A percentile compares a stretch with the other conserved stretches of the same genome.
phyloP scores from a whole-genome alignment of 371 early-diverging fungal genomes.

The Mucor indicus region DNA sequence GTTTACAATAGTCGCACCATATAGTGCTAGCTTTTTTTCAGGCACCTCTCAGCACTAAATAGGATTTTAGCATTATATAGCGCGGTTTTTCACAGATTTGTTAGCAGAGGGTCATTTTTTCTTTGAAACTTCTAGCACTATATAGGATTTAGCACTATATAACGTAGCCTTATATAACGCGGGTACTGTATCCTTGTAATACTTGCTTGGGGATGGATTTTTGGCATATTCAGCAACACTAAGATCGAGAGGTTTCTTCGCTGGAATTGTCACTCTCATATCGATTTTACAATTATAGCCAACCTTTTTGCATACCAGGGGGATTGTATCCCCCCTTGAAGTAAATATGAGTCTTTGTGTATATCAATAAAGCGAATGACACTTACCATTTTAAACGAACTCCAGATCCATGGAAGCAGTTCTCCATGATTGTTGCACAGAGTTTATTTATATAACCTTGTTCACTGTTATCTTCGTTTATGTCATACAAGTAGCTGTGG shows the following conservation, averaged over 20 bases:
- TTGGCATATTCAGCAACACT: slow-evolving; percentile 9
- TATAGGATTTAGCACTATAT: no score
- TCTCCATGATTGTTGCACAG: slow-evolving; percentile 4
- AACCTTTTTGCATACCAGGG: slow-evolving; percentile 5
- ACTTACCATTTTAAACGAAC: slow-evolving; percentile 6
- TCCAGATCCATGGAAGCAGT: slow-evolving; percentile 1
- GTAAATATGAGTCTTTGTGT: slow-evolving; percentile 1
- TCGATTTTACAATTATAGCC: slow-evolving; percentile 3
- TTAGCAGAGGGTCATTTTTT: no score
- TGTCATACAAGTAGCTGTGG: not conserved
- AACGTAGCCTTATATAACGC: no score
- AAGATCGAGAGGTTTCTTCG: not conserved
- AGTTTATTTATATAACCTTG: slow-evolving; percentile 4
- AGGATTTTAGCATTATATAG: no score
- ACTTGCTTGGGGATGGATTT: not conserved
- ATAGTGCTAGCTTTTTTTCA: no score
- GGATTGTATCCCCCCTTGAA: slow-evolving; percentile 8
- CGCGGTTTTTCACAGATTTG: no score
- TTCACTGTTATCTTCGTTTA: slow-evolving; percentile 6
- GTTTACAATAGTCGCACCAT: no score
- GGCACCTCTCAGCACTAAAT: no score
- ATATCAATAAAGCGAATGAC: slow-evolving; percentile 1
- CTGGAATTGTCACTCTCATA: slow-evolving; percentile 3
- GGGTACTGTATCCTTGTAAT: slow-evolving; percentile 5
- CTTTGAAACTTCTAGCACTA: no score